phyloP scores from a whole-genome alignment of 164 flowering plant genomes.

The Vitis amurensis region DNA sequence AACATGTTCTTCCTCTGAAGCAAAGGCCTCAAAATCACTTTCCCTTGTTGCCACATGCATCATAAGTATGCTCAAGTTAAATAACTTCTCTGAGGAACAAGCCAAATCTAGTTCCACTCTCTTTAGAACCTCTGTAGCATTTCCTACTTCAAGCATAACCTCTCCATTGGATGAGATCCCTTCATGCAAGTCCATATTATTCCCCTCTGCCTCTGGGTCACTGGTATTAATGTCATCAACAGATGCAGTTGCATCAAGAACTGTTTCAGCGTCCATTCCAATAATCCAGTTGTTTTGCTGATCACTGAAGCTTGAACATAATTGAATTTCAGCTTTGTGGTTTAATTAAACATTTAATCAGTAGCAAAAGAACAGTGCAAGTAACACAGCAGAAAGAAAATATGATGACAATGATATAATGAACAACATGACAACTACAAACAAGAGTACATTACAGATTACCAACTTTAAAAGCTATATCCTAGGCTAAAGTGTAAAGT shows the following conservation, averaged over 20 bases:
- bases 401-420: too few relatives aligned
- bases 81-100: conserved; percentile 71
- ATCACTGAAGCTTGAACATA: conserved; percentile 1
- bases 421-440: too few relatives aligned
- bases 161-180: conserved; percentile 40
- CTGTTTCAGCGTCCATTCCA: conserved; percentile 35
- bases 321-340: too few relatives aligned
- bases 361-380: too few relatives aligned
- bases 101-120: conserved; percentile 72
- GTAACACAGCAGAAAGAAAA: too few relatives aligned
- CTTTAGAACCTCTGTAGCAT: conserved; percentile 45
- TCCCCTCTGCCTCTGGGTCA: conserved; percentile 33
- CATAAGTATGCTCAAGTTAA: conserved; percentile 63
- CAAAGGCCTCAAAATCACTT: conserved; percentile 66
- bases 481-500: too few relatives aligned
- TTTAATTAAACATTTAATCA: too few relatives aligned
- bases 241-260: conserved; percentile 19
- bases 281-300: conserved; percentile 11
- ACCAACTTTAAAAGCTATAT: too few relatives aligned
- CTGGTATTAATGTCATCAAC: conserved; percentile 22
- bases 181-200: conserved; percentile 25
- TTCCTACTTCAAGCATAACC: conserved; percentile 38
- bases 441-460: too few relatives aligned
- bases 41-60: conserved; percentile 73
- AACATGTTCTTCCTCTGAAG: conserved; percentile 31